Evolutionary conservation across 805 yeast species (phyloP).

Genomic region (Ogataea nonfermentans): DNA sequence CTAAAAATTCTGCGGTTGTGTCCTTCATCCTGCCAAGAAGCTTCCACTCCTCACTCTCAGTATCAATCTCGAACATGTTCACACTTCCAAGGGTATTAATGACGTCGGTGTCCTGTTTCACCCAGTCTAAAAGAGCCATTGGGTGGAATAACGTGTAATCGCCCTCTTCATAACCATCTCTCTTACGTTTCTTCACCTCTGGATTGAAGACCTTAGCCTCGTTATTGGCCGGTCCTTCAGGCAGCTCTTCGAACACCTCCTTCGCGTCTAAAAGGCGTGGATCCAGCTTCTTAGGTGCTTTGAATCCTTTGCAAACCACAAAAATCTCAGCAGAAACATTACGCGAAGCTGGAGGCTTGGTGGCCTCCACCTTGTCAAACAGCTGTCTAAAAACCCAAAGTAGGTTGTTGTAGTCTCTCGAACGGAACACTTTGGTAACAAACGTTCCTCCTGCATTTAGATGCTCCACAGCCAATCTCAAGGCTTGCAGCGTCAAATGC

Average conservation of each 20-base stretch:
- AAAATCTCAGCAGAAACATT: conserved; percentile 98
- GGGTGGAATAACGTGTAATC: conserved; percentile 73
- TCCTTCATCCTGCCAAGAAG: conserved; percentile 67
- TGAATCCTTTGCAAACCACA: conserved; percentile 93
- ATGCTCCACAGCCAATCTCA: conserved; percentile 92
- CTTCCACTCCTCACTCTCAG: conserved; percentile 68
- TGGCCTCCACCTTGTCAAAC: conserved; percentile 95
- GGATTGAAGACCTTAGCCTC: conserved; percentile 96
- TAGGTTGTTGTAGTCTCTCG: conserved; percentile 96
- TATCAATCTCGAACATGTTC: conserved; percentile 61
- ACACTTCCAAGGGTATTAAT: conserved; percentile 76
- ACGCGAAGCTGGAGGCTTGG: conserved; percentile 98
- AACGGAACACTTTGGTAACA: conserved; percentile 94
- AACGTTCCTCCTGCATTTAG: conserved; percentile 89
- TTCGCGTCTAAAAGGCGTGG: conserved; percentile 89
- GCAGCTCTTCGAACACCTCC: conserved; percentile 91
- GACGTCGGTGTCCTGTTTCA: conserved; percentile 72
- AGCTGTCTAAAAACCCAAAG: conserved; percentile 97
- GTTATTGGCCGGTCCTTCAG: conserved; percentile 68
- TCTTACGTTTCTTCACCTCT: conserved; percentile 81
- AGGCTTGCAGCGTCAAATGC: conserved; percentile 89
- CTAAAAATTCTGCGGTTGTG: conserved; percentile 75
- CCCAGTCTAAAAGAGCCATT: conserved; percentile 74
- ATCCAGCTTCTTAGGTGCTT: conserved; percentile 93
- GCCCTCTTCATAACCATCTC: conserved; percentile 97